Evolutionary conservation across 257 asterid genomes (phyloP).

Genomic region (Petunia axillaris): DNA sequence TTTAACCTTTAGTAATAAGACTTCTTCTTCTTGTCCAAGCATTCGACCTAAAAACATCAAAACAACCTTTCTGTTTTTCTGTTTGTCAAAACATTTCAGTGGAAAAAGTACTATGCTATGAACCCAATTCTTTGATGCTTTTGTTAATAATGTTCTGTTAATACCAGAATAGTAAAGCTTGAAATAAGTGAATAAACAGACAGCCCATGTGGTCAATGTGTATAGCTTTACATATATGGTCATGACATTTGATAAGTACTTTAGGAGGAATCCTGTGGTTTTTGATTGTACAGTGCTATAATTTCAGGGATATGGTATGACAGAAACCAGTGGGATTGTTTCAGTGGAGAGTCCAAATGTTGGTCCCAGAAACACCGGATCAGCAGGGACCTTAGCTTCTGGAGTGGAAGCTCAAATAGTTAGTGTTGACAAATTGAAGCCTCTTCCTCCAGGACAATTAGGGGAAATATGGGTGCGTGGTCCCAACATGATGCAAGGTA

Average conservation of each 20-base stretch:
- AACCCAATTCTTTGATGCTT: background rate
- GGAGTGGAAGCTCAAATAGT: constrained; percentile 81
- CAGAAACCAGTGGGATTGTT: constrained; percentile 84
- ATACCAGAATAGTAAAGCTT: background rate
- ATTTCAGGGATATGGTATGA: constrained; percentile 95
- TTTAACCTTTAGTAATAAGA: background rate
- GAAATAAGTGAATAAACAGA: constrained; percentile 4
- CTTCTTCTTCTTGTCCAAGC: background rate
- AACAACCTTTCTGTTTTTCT: background rate
- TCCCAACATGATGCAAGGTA: constrained; percentile 92
- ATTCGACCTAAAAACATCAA: constrained; percentile 14
- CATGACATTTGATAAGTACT: background rate
- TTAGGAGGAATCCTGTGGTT: constrained; percentile 1
- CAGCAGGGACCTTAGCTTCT: constrained; percentile 70
- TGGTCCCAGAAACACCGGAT: constrained; percentile 83
- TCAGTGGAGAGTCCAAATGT: constrained; percentile 54
- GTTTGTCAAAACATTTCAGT: background rate
- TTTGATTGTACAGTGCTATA: constrained; percentile 22
- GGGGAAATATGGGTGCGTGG: constrained; percentile 99
- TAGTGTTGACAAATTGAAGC: constrained; percentile 65
- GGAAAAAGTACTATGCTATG: background rate
- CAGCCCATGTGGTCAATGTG: background rate
- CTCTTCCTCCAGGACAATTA: constrained; percentile 76
- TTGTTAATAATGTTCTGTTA: background rate
- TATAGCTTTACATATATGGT: background rate